Conservation (phyloP, 2,329 filamentous ascomycete species). For the Aspergillus carbonarius region DNA sequence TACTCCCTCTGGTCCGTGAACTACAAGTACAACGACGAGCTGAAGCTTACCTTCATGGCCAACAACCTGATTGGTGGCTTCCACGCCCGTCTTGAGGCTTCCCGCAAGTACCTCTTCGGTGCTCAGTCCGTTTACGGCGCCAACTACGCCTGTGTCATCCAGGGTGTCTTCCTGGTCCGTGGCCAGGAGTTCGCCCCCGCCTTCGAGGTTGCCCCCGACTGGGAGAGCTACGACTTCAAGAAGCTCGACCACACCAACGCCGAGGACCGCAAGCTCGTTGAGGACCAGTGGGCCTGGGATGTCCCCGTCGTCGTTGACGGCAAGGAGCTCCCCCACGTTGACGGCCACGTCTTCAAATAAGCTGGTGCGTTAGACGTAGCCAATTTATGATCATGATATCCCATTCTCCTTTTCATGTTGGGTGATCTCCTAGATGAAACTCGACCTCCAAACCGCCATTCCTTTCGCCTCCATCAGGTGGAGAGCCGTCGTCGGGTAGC, state of each 20-base stretch:
- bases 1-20: slow-evolving; percentile 92
- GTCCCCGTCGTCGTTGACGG: slow-evolving; percentile 74
- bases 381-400: slow-evolving; percentile 23
- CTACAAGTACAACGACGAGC: slow-evolving; percentile 99
- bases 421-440: slow-evolving; percentile 12
- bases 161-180: slow-evolving; percentile 92
- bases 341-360: slow-evolving; percentile 99
- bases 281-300: slow-evolving; percentile 90
- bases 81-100: slow-evolving; percentile 94
- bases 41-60: slow-evolving; percentile 97
- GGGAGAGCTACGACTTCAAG: slow-evolving; percentile 92
- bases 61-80: slow-evolving; percentile 98
- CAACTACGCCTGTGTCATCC: slow-evolving; percentile 85
- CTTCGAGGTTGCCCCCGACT: slow-evolving; percentile 96
- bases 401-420: slow-evolving; percentile 12
- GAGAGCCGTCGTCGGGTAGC: background rate
- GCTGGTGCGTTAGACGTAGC: slow-evolving; percentile 29
- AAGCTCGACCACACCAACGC: slow-evolving; percentile 89
- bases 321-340: slow-evolving; percentile 85
- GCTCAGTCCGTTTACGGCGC: slow-evolving; percentile 82
- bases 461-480: background rate
- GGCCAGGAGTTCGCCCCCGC: slow-evolving; percentile 82
- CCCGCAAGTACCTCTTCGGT: slow-evolving; percentile 98
- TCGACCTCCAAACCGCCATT: slow-evolving; percentile 3
- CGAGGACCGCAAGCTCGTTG: slow-evolving; percentile 82